phyloP scores from a whole-genome alignment of 495 filamentous ascomycete genomes.

The Geopyxis carbonaria region DNA sequence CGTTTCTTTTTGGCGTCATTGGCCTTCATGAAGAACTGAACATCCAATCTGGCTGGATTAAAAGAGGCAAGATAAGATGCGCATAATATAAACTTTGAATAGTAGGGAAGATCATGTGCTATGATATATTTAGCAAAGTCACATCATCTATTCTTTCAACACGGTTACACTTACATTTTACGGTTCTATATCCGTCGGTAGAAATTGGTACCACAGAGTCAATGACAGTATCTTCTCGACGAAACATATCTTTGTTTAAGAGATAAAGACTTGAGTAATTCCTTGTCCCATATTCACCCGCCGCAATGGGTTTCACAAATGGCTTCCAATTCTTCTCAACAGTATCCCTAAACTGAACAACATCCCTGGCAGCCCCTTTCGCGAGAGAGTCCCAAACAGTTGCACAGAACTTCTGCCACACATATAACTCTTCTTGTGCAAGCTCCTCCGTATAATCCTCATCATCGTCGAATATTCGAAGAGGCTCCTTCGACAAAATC shows the following conservation, averaged over 20 bases:
- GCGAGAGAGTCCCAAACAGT: conserved; percentile 57
- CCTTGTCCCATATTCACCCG: conserved; percentile 47
- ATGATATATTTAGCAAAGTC: conserved; percentile 4
- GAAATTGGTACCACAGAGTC: conserved; percentile 28
- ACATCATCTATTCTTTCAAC: conserved; percentile 4
- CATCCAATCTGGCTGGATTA: conserved; percentile 62
- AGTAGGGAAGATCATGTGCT: conserved; percentile 47
- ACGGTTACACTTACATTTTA: conserved; percentile 1
- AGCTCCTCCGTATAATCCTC: conserved; percentile 10
- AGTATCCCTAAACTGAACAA: conserved; percentile 42
- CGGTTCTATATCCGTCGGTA: conserved; percentile 2
- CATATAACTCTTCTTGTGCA: conserved; percentile 37
- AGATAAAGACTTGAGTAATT: conserved; percentile 58
- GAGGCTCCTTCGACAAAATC: conserved; percentile 43
- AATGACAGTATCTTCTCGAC: conserved; percentile 30
- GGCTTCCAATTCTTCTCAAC: conserved; percentile 47
- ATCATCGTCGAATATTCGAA: conserved; percentile 27
- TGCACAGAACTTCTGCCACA: conserved; percentile 59
- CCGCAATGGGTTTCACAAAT: conserved; percentile 49
- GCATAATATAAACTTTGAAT: conserved; percentile 64
- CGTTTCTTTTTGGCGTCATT: conserved; percentile 39
- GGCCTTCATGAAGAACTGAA: conserved; percentile 68
- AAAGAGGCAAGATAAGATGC: conserved; percentile 85
- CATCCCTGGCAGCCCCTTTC: conserved; percentile 45
- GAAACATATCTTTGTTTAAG: conserved; percentile 24